Conservation (phyloP, 495 filamentous ascomycete species). For the Neurospora sp. region DNA sequence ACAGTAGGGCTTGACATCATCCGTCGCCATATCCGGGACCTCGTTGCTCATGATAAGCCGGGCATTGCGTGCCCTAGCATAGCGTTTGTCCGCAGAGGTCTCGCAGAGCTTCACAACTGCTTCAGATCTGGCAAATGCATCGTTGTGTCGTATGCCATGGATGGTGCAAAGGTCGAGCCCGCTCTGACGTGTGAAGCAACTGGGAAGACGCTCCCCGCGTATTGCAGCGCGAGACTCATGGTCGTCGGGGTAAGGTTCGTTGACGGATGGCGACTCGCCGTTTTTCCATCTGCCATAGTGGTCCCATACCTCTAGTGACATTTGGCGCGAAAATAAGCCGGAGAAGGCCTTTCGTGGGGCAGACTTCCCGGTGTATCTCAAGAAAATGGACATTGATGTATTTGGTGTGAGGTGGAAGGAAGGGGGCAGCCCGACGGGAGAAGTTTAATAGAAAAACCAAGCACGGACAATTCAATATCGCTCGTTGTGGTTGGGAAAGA, state of each 20-base stretch:
- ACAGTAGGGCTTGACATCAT: conserved; percentile 30
- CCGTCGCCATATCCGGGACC: conserved; percentile 20
- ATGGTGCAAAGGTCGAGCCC: background rate
- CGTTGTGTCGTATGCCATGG: background rate
- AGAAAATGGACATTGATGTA: background rate
- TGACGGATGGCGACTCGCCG: background rate
- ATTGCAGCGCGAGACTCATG: background rate
- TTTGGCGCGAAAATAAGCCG: background rate
- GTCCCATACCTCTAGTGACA: background rate
- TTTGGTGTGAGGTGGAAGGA: background rate
- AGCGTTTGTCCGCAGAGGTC: background rate
- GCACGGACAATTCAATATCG: no score
- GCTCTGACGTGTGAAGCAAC: no score
- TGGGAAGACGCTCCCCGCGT: background rate
- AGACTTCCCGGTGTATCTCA: background rate
- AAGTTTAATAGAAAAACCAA: background rate
- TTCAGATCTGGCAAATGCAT: background rate
- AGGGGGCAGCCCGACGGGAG: background rate
- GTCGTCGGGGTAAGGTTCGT: background rate
- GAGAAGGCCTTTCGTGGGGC: background rate
- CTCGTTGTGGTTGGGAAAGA: no score
- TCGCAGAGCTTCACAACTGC: background rate
- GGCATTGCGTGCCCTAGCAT: conserved; percentile 22
- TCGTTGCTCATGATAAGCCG: conserved; percentile 30
- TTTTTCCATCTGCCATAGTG: background rate